Evolutionary conservation across 345 rosid genomes (phyloP), one percentile per base, ranked within the genome.

Genomic region (Draba incana): DNA sequence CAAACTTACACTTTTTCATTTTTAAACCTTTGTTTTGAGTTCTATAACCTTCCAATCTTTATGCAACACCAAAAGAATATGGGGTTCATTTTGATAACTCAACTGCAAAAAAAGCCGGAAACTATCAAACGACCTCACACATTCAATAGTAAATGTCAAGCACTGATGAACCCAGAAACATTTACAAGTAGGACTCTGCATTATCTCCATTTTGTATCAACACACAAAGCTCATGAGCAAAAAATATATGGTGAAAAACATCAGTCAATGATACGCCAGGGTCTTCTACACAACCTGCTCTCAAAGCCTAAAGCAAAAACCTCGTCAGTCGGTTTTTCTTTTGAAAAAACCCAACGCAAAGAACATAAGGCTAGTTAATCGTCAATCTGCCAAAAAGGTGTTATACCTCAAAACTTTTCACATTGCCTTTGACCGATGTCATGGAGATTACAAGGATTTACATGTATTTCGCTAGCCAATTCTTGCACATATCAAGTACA

Each of bases 401-500:
- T 43, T 16, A 33, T 52, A 74, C 77, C 72, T 66, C 35, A 11
- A 65, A 42, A 28, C 11, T 43, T 23, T 62, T 62, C 9, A 52
- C 3, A 27, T 62, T 54, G 47, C 23, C 41, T 44, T 63, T 48
- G 31, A 49, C 13, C 10, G 10, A 64, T 39, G 53, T 20, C 59
- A 11, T 38, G 6, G 30, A 47, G 37, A 64, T 57, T 20, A 52
- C 59, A 30, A 2, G 56, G 62, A 44, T 67, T 81, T 81, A 93
- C 97, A 93, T 88, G 78, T 87, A 87, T 55, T 83, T 83, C 48
- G 92, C 85, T 52, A 93, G 77, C 98, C 98, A 93, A 58, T 87
- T 94, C 78, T 88, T 90, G 76, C 98, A 93, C 97, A 93, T 82
- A 75, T 86, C 96, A 27, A 93, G 98, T 80, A 90, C 98, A 0